Percentiles rank a stretch among this genome's conserved stretches.
These are phyloP conservation scores for Flaveria floridana DNA, from an alignment of 140 eudicot species.

Conservation along the genomic window DNA sequence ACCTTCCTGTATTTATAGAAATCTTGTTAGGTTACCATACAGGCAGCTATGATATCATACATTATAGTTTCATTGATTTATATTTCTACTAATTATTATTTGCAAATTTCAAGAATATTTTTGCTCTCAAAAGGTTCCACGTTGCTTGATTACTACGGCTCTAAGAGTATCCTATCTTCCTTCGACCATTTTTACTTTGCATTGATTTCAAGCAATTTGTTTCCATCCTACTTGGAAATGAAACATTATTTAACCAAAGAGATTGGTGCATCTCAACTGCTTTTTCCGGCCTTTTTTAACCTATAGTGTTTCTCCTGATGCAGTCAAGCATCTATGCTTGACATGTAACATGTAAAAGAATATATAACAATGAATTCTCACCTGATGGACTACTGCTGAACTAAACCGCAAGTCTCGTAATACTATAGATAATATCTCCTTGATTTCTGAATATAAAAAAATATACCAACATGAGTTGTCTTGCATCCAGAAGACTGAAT, in stretches of 20 bases:
- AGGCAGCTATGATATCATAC: background rate
- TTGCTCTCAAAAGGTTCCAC: background rate
- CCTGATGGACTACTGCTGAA: constrained; percentile 97
- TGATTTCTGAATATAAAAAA: constrained; percentile 56
- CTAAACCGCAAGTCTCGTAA: constrained; percentile 79
- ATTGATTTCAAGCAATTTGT: background rate
- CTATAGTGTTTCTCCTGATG: constrained; percentile 1
- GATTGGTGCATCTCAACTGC: constrained; percentile 1
- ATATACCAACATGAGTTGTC: constrained; percentile 1
- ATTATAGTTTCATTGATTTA: background rate
- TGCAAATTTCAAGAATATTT: background rate
- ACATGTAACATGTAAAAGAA: constrained; percentile 17
- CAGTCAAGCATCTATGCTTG: constrained; percentile 16
- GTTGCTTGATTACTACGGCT: background rate
- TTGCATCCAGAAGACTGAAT: constrained; percentile 11
- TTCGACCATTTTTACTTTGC: background rate
- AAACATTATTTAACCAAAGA: constrained; percentile 8
- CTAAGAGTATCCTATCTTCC: background rate
- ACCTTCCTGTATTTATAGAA: constrained; percentile 66
- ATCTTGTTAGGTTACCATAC: background rate
- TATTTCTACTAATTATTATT: background rate
- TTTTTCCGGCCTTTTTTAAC: background rate
- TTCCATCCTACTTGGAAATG: background rate
- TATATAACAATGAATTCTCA: constrained; percentile 20
- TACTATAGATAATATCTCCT: constrained; percentile 72